A percentile compares a stretch with the other conserved stretches of the same genome.
Conservation (phyloP, 805 yeast species). For the Pichia ethanolica region DNA sequence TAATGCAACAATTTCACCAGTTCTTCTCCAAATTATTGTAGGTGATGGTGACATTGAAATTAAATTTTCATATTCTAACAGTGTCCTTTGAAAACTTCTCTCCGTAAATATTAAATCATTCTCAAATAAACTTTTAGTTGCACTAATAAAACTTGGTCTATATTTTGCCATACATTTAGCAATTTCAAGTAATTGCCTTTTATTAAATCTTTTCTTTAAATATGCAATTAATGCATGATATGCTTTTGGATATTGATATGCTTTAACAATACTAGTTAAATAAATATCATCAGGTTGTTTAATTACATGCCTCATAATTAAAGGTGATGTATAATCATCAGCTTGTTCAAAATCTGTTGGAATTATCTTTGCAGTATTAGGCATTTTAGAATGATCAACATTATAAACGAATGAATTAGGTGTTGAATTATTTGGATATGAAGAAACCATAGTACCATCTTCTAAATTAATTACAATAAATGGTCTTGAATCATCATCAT, state of each 20-base stretch:
- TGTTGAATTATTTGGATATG: conserved; percentile 27
- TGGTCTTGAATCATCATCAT: conserved; percentile 23
- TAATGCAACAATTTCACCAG: conserved; percentile 77
- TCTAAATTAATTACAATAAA: conserved; percentile 24
- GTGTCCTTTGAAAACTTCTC: conserved; percentile 47
- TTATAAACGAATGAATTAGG: conserved; percentile 41
- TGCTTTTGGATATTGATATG: conserved; percentile 56
- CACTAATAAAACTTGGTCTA: conserved; percentile 70
- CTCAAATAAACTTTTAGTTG: conserved; percentile 65
- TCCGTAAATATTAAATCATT: conserved; percentile 62
- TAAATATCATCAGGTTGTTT: conserved; percentile 44
- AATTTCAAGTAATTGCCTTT: conserved; percentile 32
- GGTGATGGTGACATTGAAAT: conserved; percentile 64
- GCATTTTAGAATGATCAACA: conserved; percentile 44
- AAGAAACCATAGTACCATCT: conserved; percentile 24
- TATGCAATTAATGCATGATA: conserved; percentile 55
- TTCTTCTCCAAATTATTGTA: conserved; percentile 77
- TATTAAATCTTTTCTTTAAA: conserved; percentile 43
- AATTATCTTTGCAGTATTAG: conserved; percentile 40
- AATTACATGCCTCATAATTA: conserved; percentile 49
- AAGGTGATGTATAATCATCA: conserved; percentile 48
- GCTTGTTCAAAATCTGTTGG: conserved; percentile 32
- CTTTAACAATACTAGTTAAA: conserved; percentile 34
- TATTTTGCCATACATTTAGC: conserved; percentile 56
- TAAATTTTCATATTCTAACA: conserved; percentile 49